These are phyloP conservation scores for Lupinus albus DNA, from an alignment of 306 rosid genomes.

Conservation along the genomic window DNA sequence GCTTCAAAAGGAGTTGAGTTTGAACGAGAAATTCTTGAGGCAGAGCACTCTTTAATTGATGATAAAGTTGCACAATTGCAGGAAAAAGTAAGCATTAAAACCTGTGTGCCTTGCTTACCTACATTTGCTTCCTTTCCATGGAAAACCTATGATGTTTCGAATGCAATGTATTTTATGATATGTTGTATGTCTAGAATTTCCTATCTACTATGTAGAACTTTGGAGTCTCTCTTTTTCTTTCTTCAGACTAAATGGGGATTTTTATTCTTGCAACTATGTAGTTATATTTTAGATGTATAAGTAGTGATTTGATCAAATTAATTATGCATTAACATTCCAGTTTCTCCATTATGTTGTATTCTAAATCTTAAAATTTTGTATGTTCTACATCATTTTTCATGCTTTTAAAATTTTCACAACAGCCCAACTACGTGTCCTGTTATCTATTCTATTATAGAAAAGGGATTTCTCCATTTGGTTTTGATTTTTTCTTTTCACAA, in stretches of 20 bases:
- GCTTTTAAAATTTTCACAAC: too few relatives aligned
- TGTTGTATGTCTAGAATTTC: conserved; percentile 26
- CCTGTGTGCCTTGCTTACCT: conserved; percentile 7
- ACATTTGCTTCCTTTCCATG: conserved; percentile 14
- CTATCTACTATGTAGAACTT: background rate
- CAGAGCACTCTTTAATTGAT: conserved; percentile 61
- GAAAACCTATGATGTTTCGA: background rate
- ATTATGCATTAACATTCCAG: conserved; percentile 15
- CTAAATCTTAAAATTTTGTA: background rate
- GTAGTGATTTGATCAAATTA: conserved; percentile 4
- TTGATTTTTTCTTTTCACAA: too few relatives aligned
- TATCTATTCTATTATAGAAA: too few relatives aligned
- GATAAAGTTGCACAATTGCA: conserved; percentile 71
- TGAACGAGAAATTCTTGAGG: conserved; percentile 83
- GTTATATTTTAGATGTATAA: conserved; percentile 28
- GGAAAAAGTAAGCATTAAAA: conserved; percentile 60
- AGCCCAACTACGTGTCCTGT: too few relatives aligned
- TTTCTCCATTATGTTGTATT: conserved; percentile 16
- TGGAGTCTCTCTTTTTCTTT: conserved; percentile 4
- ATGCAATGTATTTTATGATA: conserved; percentile 26
- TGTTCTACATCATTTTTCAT: background rate
- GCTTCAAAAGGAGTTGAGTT: conserved; percentile 75
- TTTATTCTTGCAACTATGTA: background rate
- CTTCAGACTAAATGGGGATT: conserved; percentile 1
- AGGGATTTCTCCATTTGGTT: too few relatives aligned